A percentile compares a stretch with the other conserved stretches of the same genome.
Conservation (phyloP, 208 protist genomes). For the Phytomonas francai region DNA sequence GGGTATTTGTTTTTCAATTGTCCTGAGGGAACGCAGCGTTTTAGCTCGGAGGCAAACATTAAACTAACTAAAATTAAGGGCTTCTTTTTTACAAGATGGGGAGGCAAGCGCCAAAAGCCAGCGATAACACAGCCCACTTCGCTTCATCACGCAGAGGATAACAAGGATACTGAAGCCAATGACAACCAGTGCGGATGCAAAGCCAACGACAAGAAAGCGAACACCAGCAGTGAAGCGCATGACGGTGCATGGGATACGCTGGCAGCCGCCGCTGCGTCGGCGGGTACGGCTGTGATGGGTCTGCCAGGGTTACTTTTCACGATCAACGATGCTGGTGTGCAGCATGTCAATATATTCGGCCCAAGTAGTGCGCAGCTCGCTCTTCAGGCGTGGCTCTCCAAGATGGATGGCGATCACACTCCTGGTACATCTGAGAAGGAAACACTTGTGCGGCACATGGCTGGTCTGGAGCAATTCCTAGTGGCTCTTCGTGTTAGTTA, state of each 20-base stretch:
- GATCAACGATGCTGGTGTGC: conserved; percentile 69
- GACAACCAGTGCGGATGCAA: conserved; percentile 3
- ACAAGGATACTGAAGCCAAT: not conserved
- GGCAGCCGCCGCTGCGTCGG: not conserved
- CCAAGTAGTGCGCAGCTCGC: conserved; percentile 21
- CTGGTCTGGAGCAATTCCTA: conserved; percentile 40
- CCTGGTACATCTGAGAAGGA: no score
- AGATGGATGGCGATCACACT: not conserved
- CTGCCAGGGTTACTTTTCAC: conserved; percentile 81
- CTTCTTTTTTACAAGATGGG: conserved; percentile 75
- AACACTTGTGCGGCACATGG: not conserved
- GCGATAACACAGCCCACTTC: not conserved
- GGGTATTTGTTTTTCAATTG: conserved; percentile 86
- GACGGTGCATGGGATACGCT: not conserved
- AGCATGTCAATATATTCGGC: conserved; percentile 62
- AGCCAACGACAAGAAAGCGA: not conserved
- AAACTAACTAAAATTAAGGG: conserved; percentile 53
- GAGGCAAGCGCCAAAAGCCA: not conserved
- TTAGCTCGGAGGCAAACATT: conserved; percentile 70
- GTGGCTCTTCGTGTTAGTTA: conserved; percentile 48
- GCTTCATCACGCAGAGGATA: not conserved
- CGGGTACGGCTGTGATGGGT: conserved; percentile 58
- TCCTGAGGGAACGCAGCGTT: conserved; percentile 76
- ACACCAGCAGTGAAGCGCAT: not conserved
- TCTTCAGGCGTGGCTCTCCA: no score